These are phyloP conservation scores for Mortierella sp. DNA, from an alignment of 371 early-diverging fungal species.

Conservation along the genomic window DNA sequence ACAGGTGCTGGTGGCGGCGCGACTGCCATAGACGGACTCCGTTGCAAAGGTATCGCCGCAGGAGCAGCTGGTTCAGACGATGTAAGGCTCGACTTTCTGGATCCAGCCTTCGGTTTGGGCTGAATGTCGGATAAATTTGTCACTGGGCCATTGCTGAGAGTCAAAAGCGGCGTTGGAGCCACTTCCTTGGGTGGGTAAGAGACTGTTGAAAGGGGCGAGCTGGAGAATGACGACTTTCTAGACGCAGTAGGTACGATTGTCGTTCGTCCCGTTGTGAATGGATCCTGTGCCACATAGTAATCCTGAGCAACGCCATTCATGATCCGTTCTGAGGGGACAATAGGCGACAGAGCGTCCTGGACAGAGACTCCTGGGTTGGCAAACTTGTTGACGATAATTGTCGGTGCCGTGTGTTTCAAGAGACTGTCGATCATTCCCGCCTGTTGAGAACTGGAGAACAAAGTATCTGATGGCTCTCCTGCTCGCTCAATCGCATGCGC, in stretches of 20 bases:
- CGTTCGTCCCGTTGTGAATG: constrained; percentile 6
- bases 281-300: constrained; percentile 10
- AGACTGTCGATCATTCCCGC: constrained; percentile 38
- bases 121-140: constrained; percentile 6
- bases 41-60: background rate
- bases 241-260: constrained; percentile 14
- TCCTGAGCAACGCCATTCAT: constrained; percentile 26
- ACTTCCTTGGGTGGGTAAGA: constrained; percentile 30
- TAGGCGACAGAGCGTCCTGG: constrained; percentile 34
- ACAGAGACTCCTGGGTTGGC: constrained; percentile 46
- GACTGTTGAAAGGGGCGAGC: constrained; percentile 47
- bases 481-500: constrained; percentile 30
- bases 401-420: constrained; percentile 34
- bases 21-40: constrained; percentile 6
- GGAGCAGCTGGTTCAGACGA: constrained; percentile 2
- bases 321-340: constrained; percentile 13
- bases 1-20: constrained; percentile 3
- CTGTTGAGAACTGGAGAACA: constrained; percentile 30
- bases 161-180: background rate
- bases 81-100: constrained; percentile 36
- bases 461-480: constrained; percentile 34
- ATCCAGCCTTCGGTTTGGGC: constrained; percentile 23
- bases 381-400: constrained; percentile 40
- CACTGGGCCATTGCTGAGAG: background rate
- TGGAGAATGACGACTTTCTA: constrained; percentile 47